phyloP scores from a whole-genome alignment of 345 rosid species.

The Dipteronia dyeriana region DNA sequence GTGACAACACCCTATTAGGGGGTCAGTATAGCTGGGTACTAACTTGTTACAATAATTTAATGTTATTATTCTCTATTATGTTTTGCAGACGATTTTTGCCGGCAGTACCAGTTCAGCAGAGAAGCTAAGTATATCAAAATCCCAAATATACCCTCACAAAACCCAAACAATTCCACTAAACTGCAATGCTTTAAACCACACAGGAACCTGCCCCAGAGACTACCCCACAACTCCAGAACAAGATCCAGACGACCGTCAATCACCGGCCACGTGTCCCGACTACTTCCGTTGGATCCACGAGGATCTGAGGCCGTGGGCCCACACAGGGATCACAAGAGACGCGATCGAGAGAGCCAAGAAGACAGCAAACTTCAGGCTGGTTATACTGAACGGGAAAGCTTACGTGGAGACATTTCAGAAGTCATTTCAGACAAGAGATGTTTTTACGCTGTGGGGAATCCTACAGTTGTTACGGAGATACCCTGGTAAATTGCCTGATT shows the following conservation, averaged over 20 bases:
- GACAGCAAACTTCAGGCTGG: conserved; percentile 66
- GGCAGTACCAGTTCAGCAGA: conserved; percentile 6
- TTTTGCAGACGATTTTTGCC: conserved; percentile 26
- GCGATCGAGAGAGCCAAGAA: conserved; percentile 51
- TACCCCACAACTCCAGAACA: conserved; percentile 31
- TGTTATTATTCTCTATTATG: not conserved
- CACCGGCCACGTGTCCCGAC: conserved; percentile 53
- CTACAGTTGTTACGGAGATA: conserved; percentile 73
- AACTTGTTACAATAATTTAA: too few species aligned
- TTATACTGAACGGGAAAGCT: conserved; percentile 49
- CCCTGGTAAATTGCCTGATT: conserved; percentile 77
- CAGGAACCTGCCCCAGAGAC: conserved; percentile 39
- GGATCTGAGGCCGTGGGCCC: conserved; percentile 84
- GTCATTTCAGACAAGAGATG: conserved; percentile 76
- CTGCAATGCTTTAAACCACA: conserved; percentile 39
- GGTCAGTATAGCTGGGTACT: too few species aligned
- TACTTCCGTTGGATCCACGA: conserved; percentile 97
- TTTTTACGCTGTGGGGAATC: conserved; percentile 83
- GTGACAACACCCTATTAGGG: too few species aligned
- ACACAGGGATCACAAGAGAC: conserved; percentile 68
- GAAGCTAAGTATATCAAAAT: not conserved
- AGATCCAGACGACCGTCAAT: conserved; percentile 24
- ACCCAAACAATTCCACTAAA: conserved; percentile 41
- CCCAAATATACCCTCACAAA: conserved; percentile 16
- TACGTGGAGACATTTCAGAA: conserved; percentile 52